Percentiles rank a stretch among this genome's conserved stretches.
These are phyloP conservation scores for Volvariella volvacea DNA, from an alignment of 1,284 basidiomycete genomes.

Conservation along the genomic window DNA sequence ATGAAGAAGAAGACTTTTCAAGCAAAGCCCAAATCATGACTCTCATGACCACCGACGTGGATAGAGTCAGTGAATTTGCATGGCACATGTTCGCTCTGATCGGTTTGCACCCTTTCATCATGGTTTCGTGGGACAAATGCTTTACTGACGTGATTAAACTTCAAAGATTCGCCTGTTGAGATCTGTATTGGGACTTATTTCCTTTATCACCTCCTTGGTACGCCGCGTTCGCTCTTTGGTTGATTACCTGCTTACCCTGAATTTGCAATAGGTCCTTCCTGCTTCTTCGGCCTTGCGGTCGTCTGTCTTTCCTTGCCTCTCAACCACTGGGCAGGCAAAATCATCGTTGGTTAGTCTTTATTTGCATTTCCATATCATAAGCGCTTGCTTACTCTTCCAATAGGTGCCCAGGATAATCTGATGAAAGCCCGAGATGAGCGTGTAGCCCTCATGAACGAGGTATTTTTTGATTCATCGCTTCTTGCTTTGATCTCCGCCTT, in stretches of 20 bases:
- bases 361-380: conserved; percentile 1
- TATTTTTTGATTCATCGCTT: conserved; percentile 16
- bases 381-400: not conserved
- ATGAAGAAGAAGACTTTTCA: conserved; percentile 74
- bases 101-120: conserved; percentile 12
- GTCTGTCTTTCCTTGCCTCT: conserved; percentile 81
- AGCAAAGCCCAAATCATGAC: conserved; percentile 91
- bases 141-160: conserved; percentile 12
- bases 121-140: no score
- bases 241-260: no score
- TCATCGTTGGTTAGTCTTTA: conserved; percentile 59
- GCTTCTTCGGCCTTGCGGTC: conserved; percentile 76
- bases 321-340: conserved; percentile 82
- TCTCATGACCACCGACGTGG: conserved; percentile 85
- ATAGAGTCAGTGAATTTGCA: conserved; percentile 80
- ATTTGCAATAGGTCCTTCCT: conserved; percentile 45
- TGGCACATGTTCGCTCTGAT: conserved; percentile 56
- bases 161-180: conserved; percentile 78
- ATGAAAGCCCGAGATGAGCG: conserved; percentile 92
- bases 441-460: conserved; percentile 89
- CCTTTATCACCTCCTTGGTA: conserved; percentile 76
- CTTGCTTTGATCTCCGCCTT: not conserved
- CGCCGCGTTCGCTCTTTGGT: conserved; percentile 15
- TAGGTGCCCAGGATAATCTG: conserved; percentile 70
- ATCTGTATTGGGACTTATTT: conserved; percentile 77